Evolutionary conservation across 1,139 yeast species (phyloP).

Genomic region (Meyerozyma elateridarum): DNA sequence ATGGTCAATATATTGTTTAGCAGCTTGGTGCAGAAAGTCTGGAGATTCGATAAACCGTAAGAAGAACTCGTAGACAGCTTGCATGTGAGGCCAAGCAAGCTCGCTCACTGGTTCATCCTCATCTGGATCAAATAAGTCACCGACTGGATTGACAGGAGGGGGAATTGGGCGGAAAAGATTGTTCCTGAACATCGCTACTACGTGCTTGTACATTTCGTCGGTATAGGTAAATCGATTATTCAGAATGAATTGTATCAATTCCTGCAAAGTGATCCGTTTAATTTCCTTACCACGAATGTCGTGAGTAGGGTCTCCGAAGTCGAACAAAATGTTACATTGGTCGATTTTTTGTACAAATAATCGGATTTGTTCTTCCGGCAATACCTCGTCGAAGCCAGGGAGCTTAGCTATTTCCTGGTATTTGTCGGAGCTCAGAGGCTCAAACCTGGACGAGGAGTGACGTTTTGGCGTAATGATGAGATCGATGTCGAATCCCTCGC

Average conservation of each 20-base stretch:
- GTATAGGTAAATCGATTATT: slow-evolving; percentile 79
- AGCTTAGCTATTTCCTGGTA: slow-evolving; percentile 66
- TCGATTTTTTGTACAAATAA: slow-evolving; percentile 84
- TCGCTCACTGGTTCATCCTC: slow-evolving; percentile 98
- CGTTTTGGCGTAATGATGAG: slow-evolving; percentile 70
- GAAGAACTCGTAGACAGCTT: slow-evolving; percentile 90
- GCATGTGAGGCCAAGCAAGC: slow-evolving; percentile 99
- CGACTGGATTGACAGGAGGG: slow-evolving; percentile 96
- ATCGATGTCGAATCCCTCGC: slow-evolving; percentile 42
- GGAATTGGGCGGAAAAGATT: slow-evolving; percentile 95
- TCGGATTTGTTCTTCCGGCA: slow-evolving; percentile 78
- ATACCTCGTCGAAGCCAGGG: slow-evolving; percentile 87
- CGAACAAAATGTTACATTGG: slow-evolving; percentile 92
- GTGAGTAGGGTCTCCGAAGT: slow-evolving; percentile 87
- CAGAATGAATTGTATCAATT: slow-evolving; percentile 82
- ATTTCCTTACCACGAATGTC: slow-evolving; percentile 92
- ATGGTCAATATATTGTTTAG: slow-evolving; percentile 92
- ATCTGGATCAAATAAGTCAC: slow-evolving; percentile 95
- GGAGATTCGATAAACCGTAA: slow-evolving; percentile 90
- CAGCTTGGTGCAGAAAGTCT: slow-evolving; percentile 89
- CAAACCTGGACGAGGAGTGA: slow-evolving; percentile 91
- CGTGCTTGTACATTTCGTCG: slow-evolving; percentile 85
- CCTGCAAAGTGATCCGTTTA: slow-evolving; percentile 80
- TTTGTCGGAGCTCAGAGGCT: slow-evolving; percentile 65
- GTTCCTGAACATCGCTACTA: slow-evolving; percentile 82